Evolutionary conservation across 306 rosid species (phyloP), one percentile per base, ranked within the genome.

Genomic region (peach (Prunus persica)): DNA sequence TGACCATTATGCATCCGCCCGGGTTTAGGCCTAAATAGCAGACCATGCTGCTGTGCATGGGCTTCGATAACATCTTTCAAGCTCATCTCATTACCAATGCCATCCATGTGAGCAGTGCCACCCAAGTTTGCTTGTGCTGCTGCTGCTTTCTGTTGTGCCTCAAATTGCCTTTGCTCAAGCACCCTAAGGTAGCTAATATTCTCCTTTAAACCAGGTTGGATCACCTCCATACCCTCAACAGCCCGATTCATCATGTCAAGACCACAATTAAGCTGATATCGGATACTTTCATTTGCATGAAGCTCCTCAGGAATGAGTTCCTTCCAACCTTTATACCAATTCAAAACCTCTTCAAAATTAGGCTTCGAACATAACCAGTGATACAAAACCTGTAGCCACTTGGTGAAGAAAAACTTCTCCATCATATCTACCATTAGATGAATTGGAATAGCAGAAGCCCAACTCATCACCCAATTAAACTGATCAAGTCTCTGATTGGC

Each of bases 161-260:
- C 98, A 81, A 89, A 93, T 73, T 89, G 90, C 54, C 15, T 49
- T 49, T 49, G 54, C 5, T 92, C 99, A 74, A 83, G 90, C 28
- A 67, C 91, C 81, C 91, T 38, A 38, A 38, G 43, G 43, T 38
- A 38, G 43, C 43, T 38, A 38, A 38, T 38, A 38, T 38, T 38
- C 43, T 38, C 9, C 9, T 32, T 38, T 8, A 88, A 72, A 67
- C 97, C 97, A 77, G 97, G 98, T 81, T 89, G 96, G 80, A 85
- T 92, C 52, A 90, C 90, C 86, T 91, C 91, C 96, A 87, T 87
- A 62, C 97, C 97, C 70, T 91, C 96, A 55, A 85, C 96, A 22
- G 97, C 97, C 71, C 85, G 91, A 72, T 87, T 84, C 97, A 95
- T 91, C 97, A 95, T 95, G 57, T 92, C 97, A 67, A 92, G 88